Evolutionary conservation across 371 early-diverging fungal species (phyloP).

Genomic region (Cokeromyces recurvatus): DNA sequence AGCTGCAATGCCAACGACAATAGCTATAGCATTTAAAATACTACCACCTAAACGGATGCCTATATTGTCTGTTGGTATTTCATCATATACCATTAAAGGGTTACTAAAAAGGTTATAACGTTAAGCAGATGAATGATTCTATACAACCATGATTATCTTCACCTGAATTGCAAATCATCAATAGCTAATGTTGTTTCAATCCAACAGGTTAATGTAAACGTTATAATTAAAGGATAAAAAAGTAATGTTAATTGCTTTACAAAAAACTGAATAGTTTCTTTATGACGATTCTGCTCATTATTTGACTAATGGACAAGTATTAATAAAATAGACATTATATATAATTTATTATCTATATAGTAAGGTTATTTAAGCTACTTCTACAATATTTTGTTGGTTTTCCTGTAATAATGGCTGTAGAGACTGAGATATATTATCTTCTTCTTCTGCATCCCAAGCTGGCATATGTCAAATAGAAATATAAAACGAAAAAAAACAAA

Average conservation of each 20-base stretch:
- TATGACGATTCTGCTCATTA: background rate
- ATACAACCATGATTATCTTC: background rate
- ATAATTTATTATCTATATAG: too few relatives aligned
- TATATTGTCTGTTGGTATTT: conserved; percentile 9
- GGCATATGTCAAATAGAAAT: too few relatives aligned
- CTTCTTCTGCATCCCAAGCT: too few relatives aligned
- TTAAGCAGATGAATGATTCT: too few relatives aligned
- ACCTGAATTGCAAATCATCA: conserved; percentile 9
- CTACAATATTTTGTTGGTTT: too few relatives aligned
- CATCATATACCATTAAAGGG: conserved; percentile 16
- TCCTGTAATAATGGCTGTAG: too few relatives aligned
- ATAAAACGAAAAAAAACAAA: too few relatives aligned
- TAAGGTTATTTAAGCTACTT: too few relatives aligned
- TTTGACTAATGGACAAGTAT: too few relatives aligned
- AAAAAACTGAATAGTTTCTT: conserved; percentile 11
- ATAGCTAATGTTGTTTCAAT: conserved; percentile 11
- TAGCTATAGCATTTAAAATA: conserved; percentile 9
- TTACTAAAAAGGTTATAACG: conserved; percentile 8
- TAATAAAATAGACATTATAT: too few relatives aligned
- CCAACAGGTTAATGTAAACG: conserved; percentile 18
- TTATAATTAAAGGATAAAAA: conserved; percentile 18
- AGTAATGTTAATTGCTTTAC: conserved; percentile 16
- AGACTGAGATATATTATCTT: too few relatives aligned
- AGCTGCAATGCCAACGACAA: conserved; percentile 8
- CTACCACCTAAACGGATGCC: conserved; percentile 13